Base-by-base conservation (phyloP, 139 green algal species). In the Penium margaritaceum region DNA sequence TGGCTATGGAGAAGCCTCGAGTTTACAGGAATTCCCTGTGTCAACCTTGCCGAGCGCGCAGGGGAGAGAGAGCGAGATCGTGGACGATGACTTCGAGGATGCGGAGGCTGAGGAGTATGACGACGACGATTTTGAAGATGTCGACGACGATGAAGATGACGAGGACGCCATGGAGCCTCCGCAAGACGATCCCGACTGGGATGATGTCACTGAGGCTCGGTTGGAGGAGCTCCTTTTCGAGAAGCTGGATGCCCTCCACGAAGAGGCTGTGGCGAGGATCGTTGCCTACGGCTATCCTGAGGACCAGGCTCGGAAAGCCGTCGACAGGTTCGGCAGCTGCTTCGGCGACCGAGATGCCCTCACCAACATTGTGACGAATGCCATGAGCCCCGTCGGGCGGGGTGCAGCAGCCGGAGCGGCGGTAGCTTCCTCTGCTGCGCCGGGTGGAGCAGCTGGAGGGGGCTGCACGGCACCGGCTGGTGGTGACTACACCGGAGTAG, bases 281-380 rank as follows among this genome's bases (percentile, higher is more conserved):
- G 66, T 63, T 63, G 44, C 36, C 66, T 74, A 46, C 33, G 66
- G 66, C 38, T 74, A 63, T 39, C 36, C 34, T 24, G 34, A 58
- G 9, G 54, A 74, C 19, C 29, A 64, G 34, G 66, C 66, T 29
- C 51, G 54, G 36, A n/a, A 74, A 9, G 66, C 66, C 35, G 66
- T 74, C 41, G 39, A 30, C 33, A 63, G 54, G n/a, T 32, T 58
- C 24, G 66, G 66, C 66, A 74, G 66, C 24, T 74, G 66, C 54
- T 74, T 64, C 29, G 66, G 66, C 54, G 66, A 74, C 14, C 66
- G 66, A 35, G 66, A 74, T 39, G 66, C 37, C 54, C n/a, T 74
- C 5, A 64, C 66, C 38, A 74, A 74, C 36, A 32, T 74, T 27
- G 66, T 74, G 4, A 65, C 33, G 38, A 63, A 74, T 17, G 66